Evolutionary conservation across 1,284 basidiomycete genomes (phyloP), one percentile per base, ranked within the genome.

Genomic region (Malassezia pachydermatis): DNA sequence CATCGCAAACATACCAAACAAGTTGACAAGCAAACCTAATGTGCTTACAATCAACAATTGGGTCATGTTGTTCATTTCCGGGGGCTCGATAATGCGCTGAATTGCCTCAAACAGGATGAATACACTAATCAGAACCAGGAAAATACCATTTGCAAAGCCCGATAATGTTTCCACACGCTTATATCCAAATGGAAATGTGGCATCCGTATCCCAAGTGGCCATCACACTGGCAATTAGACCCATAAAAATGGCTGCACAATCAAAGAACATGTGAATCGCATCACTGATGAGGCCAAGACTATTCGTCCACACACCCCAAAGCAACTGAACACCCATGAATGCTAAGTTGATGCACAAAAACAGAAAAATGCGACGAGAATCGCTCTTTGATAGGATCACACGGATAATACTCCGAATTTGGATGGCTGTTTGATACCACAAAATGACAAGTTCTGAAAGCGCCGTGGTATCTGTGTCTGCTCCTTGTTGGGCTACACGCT

Each of bases 211-310:
- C 94, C 94, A 98, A 4, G 85, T 89, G 1, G 90, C 88, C 84
- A 96, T 96, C 10, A 99, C 87, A 22, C 87, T 90, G 2, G 94
- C 94, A 55, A 95, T 83, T 1, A 99, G 77, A 2, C 94, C 94
- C 59, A 99, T 88, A 0, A 82, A 92, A 48, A 98, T 88, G 2
- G 92, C 92, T 76, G 95, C 83, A 67, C 94, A 98, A 74, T 99
- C 94, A 65, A 99, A 99, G 20, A 90, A 87, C 94, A 98, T 98
- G 71, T 99, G 94, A 42, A 99, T 98, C 11, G 94, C 92, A 73
- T 99, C 94, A 13, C 88, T 94, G 51, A 99, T 98, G 27, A 99
- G 76, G 1, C 94, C 94, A 39, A 99, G 74, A 63, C 86, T 89
- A 70, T 98, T 98, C 20, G 94, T 99, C 84, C 89, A 92, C 20